Evolutionary conservation across 2,329 filamentous ascomycete genomes (phyloP).

Genomic region (Keithomyces neogunnii): DNA sequence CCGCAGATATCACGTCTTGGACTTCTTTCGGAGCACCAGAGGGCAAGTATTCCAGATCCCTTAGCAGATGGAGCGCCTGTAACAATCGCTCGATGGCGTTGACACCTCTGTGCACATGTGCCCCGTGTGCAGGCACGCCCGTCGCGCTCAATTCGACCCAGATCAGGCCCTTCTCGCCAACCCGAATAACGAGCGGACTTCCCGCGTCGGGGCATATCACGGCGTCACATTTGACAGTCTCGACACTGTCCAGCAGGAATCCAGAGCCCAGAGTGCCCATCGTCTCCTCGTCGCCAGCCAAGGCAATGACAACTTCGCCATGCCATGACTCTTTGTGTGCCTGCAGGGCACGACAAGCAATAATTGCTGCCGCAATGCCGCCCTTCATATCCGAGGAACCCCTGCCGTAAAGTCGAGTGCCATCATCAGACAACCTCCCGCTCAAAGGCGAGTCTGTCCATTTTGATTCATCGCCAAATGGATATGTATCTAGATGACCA

Average conservation of each 20-base stretch:
- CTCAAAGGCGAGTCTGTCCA: conserved; percentile 5
- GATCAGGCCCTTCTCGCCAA: conserved; percentile 10
- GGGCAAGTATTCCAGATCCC: conserved; percentile 3
- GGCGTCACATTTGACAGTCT: conserved; percentile 5
- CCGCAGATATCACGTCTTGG: not conserved
- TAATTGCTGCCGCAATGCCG: conserved; percentile 7
- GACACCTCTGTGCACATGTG: conserved; percentile 8
- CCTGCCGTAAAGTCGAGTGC: conserved; percentile 7
- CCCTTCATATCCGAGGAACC: conserved; percentile 10
- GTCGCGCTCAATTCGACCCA: conserved; percentile 8
- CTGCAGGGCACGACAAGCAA: conserved; percentile 3
- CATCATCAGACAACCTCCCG: conserved; percentile 7
- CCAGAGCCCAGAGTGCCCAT: conserved; percentile 8
- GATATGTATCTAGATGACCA: conserved; percentile 9
- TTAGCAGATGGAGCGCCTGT: conserved; percentile 3
- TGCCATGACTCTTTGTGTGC: conserved; percentile 3
- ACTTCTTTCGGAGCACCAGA: not conserved
- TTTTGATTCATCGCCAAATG: conserved; percentile 4
- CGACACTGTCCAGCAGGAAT: conserved; percentile 5
- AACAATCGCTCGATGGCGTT: conserved; percentile 9
- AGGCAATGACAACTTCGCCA: conserved; percentile 7
- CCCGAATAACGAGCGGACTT: conserved; percentile 5
- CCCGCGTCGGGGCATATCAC: conserved; percentile 10
- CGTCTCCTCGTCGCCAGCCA: conserved; percentile 9
- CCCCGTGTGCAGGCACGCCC: conserved; percentile 7